Conservation (phyloP, 2,329 filamentous ascomycete species). For the Aphanoascus verrucosus region DNA sequence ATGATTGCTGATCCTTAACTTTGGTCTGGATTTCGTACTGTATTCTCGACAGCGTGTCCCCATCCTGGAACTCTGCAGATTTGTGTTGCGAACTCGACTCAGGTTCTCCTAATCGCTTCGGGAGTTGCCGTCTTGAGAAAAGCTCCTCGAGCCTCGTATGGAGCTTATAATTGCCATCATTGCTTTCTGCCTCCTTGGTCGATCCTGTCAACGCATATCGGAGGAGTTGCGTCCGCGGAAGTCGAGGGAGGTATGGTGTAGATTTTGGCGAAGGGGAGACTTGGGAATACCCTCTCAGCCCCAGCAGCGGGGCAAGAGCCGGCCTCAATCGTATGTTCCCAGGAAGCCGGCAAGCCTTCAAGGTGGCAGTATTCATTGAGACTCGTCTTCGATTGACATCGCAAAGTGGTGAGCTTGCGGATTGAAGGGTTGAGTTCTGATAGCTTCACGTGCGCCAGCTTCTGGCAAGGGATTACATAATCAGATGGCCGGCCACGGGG, state of each 20-base stretch:
- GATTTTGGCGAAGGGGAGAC: conserved; percentile 8
- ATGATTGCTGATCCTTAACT: conserved; percentile 3
- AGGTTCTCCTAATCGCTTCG: neutral
- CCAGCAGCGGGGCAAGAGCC: neutral
- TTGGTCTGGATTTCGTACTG: conserved; percentile 6
- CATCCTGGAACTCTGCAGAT: neutral
- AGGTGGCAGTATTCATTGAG: conserved; percentile 7
- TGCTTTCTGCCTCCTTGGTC: conserved; percentile 10
- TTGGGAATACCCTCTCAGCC: conserved; percentile 1
- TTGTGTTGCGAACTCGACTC: neutral
- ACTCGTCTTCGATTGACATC: neutral
- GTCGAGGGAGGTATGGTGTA: neutral
- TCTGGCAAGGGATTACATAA: too few species aligned
- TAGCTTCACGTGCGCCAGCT: too few species aligned
- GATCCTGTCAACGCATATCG: conserved; percentile 26
- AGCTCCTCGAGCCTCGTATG: conserved; percentile 17
- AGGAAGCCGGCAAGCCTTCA: conserved; percentile 3
- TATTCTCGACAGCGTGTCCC: conserved; percentile 8
- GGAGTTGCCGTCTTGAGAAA: conserved; percentile 15
- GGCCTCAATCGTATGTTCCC: neutral
- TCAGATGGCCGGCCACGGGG: too few species aligned
- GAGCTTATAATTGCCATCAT: conserved; percentile 6
- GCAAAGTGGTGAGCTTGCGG: conserved; percentile 7
- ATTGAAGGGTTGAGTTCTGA: neutral
- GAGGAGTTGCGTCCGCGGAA: conserved; percentile 24